Evolutionary conservation across 192 early-diverging fungal genomes (phyloP), one percentile per base, ranked within the genome.

Genomic region (Rhizoclosmatium sp.): DNA sequence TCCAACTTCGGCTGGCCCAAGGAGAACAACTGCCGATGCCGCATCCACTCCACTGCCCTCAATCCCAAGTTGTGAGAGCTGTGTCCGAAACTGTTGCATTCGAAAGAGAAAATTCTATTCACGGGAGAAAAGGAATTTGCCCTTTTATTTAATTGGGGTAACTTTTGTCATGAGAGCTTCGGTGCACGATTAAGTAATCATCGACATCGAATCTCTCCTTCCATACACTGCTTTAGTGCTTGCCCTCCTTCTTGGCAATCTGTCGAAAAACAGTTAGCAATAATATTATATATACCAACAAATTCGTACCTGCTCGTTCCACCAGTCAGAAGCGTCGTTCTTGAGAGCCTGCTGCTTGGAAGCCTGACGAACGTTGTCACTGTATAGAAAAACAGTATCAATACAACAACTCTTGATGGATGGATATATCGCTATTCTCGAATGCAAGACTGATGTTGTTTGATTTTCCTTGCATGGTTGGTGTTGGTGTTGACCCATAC

Each of bases 351-450:
- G 81, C 56, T 65, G 31, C 47, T 69, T 80, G 59, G 80, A 76
- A 41, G 69, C 79, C 21, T 80, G 62, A 75, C 74, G 67, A 48
- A 84, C 86, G 81, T 83, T 87, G 54, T 84, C 72, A 74, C 86
- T 87, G 74, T 60, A 31, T 31, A 31, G 31, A 31, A 31, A 31
- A 31, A 31, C 31, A 31, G 31, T 31, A 31, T 31, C 31, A 31
- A 31, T 31, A 31, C 31, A 31, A 31, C 31, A 31, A 31, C 31
- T 31, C 31, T 31, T 31, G 31, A 31, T 31, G 31, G 31, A 31
- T 31, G 31, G 31, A 31, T 31, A 0, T 31, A 31, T 31, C 31
- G 31, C 31, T 31, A 31, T 31, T 31, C 31, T 31, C 31, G 31
- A 31, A 31, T 31, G 31, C 31, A 31, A 31, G 31, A 31, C 31